phyloP scores from a whole-genome alignment of 164 flowering plant species.

The Amborella trichopoda region DNA sequence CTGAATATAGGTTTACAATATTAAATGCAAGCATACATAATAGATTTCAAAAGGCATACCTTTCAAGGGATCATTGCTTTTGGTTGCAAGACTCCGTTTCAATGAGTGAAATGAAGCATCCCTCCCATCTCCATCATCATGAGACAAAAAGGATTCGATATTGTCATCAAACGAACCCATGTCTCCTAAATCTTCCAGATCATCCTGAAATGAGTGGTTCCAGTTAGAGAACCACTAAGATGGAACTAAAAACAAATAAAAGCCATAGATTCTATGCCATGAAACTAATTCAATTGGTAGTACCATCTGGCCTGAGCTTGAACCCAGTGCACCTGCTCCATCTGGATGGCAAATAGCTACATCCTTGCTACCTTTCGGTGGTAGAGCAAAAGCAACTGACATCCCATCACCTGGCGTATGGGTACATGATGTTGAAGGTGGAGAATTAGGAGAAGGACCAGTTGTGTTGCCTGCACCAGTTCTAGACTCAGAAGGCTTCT shows the following conservation, averaged over 20 bases:
- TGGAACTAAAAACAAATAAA: not conserved
- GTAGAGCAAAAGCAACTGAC: slow-evolving; percentile 35
- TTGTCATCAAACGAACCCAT: slow-evolving; percentile 77
- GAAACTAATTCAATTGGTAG: not conserved
- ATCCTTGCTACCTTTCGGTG: slow-evolving; percentile 45
- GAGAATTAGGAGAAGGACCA: slow-evolving; percentile 72
- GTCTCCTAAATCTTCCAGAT: slow-evolving; percentile 79
- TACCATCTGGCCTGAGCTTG: slow-evolving; percentile 83
- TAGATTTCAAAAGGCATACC: slow-evolving; percentile 19
- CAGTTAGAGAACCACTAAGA: slow-evolving; percentile 1
- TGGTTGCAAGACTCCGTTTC: slow-evolving; percentile 61
- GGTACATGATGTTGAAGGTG: slow-evolving; percentile 51
- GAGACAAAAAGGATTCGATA: slow-evolving; percentile 73
- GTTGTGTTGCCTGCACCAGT: slow-evolving; percentile 74
- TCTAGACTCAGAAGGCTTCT: slow-evolving; percentile 70
- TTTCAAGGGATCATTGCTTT: slow-evolving; percentile 61
- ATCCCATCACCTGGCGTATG: slow-evolving; percentile 78
- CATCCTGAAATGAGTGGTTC: slow-evolving; percentile 52
- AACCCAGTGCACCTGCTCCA: slow-evolving; percentile 58
- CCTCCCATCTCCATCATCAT: slow-evolving; percentile 81
- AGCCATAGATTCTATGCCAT: not conserved
- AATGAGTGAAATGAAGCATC: slow-evolving; percentile 56
- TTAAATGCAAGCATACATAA: not conserved
- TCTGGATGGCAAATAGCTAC: slow-evolving; percentile 66
- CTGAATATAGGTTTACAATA: not conserved